phyloP scores from a whole-genome alignment of 768 basidiomycete species.

The Psilocybe azurescens region DNA sequence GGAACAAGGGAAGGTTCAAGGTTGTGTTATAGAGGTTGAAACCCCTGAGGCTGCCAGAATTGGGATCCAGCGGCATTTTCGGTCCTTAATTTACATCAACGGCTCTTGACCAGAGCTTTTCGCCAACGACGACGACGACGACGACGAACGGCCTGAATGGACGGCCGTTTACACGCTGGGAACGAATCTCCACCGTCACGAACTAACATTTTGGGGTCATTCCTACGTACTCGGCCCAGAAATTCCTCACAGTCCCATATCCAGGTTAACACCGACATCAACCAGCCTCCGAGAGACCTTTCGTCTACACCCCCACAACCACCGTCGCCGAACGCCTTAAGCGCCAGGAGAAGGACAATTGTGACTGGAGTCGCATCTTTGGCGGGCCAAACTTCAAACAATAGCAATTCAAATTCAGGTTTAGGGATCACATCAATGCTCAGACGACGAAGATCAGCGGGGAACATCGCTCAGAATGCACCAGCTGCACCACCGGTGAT shows the following conservation, averaged over 20 bases:
- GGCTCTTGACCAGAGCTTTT: neutral
- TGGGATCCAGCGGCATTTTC: constrained; percentile 8
- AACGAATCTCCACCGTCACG: constrained; percentile 51
- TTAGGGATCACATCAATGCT: constrained; percentile 68
- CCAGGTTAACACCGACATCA: constrained; percentile 46
- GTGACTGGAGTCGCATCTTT: constrained; percentile 38
- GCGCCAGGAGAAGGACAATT: constrained; percentile 35
- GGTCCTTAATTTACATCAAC: constrained; percentile 9
- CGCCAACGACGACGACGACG: constrained; percentile 16
- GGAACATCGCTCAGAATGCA: constrained; percentile 45
- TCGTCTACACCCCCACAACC: constrained; percentile 48
- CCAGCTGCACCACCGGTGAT: constrained; percentile 27
- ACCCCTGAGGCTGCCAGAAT: constrained; percentile 11
- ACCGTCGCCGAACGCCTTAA: constrained; percentile 36
- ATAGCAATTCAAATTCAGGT: constrained; percentile 34
- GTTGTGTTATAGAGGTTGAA: neutral
- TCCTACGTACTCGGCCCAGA: constrained; percentile 67
- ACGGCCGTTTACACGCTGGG: constrained; percentile 34
- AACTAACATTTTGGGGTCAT: constrained; percentile 73
- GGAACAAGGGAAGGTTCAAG: neutral
- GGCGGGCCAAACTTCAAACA: constrained; percentile 23
- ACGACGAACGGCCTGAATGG: constrained; percentile 27
- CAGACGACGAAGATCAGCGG: constrained; percentile 68
- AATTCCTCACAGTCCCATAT: constrained; percentile 64
- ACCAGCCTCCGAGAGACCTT: constrained; percentile 37